phyloP scores from a whole-genome alignment of 148 eudicot species.

The Chenopodium album region DNA sequence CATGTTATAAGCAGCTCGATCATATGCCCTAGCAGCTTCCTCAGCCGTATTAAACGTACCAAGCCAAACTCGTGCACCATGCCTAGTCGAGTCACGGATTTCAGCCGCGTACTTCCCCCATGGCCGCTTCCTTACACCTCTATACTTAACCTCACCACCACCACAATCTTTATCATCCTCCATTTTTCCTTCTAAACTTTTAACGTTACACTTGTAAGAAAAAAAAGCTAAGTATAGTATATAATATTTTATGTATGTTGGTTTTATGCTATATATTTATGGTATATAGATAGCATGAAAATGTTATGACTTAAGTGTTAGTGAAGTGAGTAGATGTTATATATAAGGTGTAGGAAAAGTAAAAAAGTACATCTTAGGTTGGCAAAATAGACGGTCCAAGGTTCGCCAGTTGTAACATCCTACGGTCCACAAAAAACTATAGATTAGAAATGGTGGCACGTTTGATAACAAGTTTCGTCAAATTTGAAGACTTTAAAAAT shows the following conservation, averaged over 20 bases:
- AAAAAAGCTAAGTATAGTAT: too few species aligned
- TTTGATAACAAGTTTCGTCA: conserved; percentile 23
- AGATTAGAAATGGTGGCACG: conserved; percentile 15
- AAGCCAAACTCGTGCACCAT: conserved; percentile 75
- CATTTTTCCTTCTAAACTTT: conserved; percentile 9
- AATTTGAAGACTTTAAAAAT: conserved; percentile 14
- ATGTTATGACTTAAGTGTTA: conserved; percentile 5
- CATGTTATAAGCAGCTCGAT: conserved; percentile 73
- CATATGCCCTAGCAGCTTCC: conserved; percentile 87
- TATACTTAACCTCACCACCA: conserved; percentile 51
- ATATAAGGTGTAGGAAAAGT: conserved; percentile 23
- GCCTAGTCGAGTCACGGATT: conserved; percentile 65
- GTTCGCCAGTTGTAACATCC: conserved; percentile 34
- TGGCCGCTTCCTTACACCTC: conserved; percentile 75
- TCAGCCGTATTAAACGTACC: conserved; percentile 77
- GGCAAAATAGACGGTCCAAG: conserved; percentile 22
- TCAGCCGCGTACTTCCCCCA: conserved; percentile 93
- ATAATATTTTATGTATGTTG: not conserved
- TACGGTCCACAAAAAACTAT: conserved; percentile 11
- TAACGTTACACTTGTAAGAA: not conserved
- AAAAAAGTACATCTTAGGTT: conserved; percentile 5
- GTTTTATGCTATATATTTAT: not conserved
- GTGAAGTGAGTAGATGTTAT: conserved; percentile 13
- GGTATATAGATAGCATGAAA: conserved; percentile 4
- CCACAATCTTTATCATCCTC: conserved; percentile 30